Conservation (phyloP, 306 rosid genomes). For the Acmispon strigosus region DNA sequence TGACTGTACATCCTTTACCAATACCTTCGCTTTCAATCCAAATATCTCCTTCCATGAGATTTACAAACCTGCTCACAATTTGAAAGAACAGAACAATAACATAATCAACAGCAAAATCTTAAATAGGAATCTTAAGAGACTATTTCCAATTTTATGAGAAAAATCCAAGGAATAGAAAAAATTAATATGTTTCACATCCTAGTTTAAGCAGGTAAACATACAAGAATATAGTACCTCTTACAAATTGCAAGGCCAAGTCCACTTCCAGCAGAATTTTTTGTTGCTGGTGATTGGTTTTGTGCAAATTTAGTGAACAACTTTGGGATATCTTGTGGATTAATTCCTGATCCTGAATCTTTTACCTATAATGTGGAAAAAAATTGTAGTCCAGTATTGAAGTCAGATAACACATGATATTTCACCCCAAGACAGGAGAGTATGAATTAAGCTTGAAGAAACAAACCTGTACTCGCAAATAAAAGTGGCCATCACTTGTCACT, state of each 20-base stretch:
- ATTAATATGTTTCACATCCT: neutral
- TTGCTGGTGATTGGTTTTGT: conserved; percentile 59
- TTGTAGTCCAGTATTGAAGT: neutral
- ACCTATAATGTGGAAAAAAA: conserved; percentile 39
- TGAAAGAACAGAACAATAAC: neutral
- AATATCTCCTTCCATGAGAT: conserved; percentile 93
- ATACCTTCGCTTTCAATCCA: conserved; percentile 96
- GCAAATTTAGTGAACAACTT: conserved; percentile 81
- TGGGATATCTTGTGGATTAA: conserved; percentile 81
- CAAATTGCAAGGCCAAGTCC: conserved; percentile 96
- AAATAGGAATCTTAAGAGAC: neutral
- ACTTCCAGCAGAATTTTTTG: conserved; percentile 61
- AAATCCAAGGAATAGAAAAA: neutral
- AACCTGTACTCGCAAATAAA: conserved; percentile 88
- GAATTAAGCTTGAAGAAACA: conserved; percentile 31
- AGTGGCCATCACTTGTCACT: conserved; percentile 63
- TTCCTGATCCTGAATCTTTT: conserved; percentile 85
- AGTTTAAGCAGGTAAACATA: neutral
- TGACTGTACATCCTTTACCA: conserved; percentile 82
- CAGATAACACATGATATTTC: neutral
- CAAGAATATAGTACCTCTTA: conserved; percentile 59
- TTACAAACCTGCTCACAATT: conserved; percentile 74
- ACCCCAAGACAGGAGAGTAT: conserved; percentile 13
- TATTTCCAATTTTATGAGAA: neutral
- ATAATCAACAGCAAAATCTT: neutral